phyloP scores from a whole-genome alignment of 2,329 filamentous ascomycete genomes.

The Verticillium tricorpus region DNA sequence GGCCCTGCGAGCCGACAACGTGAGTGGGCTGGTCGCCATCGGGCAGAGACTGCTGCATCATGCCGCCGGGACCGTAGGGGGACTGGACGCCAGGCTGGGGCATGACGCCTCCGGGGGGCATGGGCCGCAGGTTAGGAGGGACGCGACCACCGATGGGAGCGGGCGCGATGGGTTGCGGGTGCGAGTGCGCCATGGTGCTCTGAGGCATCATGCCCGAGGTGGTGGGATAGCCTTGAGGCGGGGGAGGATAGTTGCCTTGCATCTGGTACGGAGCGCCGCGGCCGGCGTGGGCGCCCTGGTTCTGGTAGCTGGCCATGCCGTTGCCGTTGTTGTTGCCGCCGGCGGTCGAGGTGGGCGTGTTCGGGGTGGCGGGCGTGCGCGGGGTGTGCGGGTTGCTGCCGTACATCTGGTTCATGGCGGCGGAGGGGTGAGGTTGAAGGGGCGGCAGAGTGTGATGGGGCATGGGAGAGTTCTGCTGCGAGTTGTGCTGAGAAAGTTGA shows the following conservation, averaged over 20 bases:
- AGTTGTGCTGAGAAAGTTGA: conserved; percentile 40
- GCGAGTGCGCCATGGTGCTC: conserved; percentile 60
- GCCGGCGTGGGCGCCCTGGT: conserved; percentile 39
- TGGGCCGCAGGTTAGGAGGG: conserved; percentile 61
- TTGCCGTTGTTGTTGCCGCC: conserved; percentile 59
- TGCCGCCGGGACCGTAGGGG: conserved; percentile 53
- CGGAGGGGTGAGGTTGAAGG: conserved; percentile 39
- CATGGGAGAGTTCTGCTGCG: conserved; percentile 14
- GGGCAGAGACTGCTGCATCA: conserved; percentile 53
- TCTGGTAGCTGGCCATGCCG: conserved; percentile 48
- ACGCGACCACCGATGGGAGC: conserved; percentile 56
- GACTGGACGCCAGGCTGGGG: conserved; percentile 52
- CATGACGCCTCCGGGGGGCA: conserved; percentile 64
- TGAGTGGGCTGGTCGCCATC: conserved; percentile 71
- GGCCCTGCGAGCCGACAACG: conserved; percentile 90
- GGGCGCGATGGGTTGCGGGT: conserved; percentile 72
- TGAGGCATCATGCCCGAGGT: conserved; percentile 62
- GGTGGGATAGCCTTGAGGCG: conserved; percentile 50
- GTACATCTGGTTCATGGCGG: conserved; percentile 50
- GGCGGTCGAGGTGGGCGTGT: conserved; percentile 53
- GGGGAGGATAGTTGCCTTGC: conserved; percentile 51
- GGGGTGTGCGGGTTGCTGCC: conserved; percentile 58
- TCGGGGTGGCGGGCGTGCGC: conserved; percentile 58
- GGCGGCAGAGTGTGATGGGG: conserved; percentile 52
- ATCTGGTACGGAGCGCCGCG: conserved; percentile 50